A percentile compares a stretch with the other conserved stretches of the same genome.
phyloP scores from a whole-genome alignment of 257 asterid species.

The Nicotiana tabacum region DNA sequence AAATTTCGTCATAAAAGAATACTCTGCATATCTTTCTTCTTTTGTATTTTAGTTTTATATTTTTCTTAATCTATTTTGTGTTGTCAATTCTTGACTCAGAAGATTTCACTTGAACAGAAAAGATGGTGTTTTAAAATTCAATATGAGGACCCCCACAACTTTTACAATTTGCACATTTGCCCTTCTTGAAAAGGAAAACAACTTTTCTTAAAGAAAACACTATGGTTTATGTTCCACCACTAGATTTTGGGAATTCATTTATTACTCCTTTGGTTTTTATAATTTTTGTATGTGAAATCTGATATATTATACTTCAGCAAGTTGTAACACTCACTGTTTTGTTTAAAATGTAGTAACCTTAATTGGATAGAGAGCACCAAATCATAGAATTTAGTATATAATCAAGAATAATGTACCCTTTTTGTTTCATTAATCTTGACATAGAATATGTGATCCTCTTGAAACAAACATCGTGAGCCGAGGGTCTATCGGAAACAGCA shows the following conservation, averaged over 20 bases:
- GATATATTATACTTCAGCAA: background rate
- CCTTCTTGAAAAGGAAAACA: background rate
- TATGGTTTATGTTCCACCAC: background rate
- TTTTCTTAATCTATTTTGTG: too few relatives aligned
- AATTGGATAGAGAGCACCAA: background rate
- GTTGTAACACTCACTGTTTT: background rate
- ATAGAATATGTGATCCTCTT: slow-evolving; percentile 9
- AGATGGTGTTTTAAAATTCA: background rate
- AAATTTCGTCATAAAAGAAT: too few relatives aligned
- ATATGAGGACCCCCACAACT: background rate
- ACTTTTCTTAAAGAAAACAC: background rate
- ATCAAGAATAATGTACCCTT: background rate
- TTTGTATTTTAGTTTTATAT: too few relatives aligned
- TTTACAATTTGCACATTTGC: background rate
- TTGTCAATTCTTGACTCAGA: background rate
- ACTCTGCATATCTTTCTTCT: background rate
- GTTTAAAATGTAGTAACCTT: background rate
- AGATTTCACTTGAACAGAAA: background rate
- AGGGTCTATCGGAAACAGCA: too few relatives aligned
- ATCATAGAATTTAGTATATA: too few relatives aligned
- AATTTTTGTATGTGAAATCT: too few relatives aligned
- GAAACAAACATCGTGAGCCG: background rate
- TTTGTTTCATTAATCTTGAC: background rate
- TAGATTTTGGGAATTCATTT: background rate
- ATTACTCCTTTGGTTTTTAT: too few relatives aligned